Conservation (phyloP, 495 filamentous ascomycete species). For the Penicillium samsonianum region DNA sequence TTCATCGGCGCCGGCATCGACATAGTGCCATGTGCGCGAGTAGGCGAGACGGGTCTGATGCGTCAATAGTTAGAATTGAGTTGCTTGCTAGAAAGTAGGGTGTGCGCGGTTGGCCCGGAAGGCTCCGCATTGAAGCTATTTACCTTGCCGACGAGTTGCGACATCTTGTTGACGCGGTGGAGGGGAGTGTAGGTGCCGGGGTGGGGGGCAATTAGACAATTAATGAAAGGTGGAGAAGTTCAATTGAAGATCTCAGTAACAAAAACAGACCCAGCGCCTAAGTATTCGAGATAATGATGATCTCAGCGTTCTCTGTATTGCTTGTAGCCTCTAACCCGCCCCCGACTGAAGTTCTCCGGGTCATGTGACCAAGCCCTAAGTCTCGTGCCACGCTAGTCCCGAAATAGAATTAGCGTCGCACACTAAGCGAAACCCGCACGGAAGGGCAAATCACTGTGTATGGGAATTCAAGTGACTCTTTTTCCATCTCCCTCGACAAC, state of each 20-base stretch:
- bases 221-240: background rate
- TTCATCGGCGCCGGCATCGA: conserved; percentile 64
- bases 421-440: conserved; percentile 53
- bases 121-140: conserved; percentile 16
- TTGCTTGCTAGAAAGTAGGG: conserved; percentile 3
- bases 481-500: conserved; percentile 40
- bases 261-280: background rate
- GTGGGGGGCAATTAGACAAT: background rate
- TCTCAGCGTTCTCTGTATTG: conserved; percentile 22
- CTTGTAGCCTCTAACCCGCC: conserved; percentile 11
- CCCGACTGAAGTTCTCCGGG: conserved; percentile 8
- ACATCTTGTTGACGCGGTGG: conserved; percentile 37
- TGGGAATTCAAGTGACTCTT: conserved; percentile 34
- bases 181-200: background rate
- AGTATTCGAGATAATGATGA: conserved; percentile 18
- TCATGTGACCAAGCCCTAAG: conserved; percentile 39
- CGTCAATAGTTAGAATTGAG: conserved; percentile 9
- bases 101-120: conserved; percentile 7
- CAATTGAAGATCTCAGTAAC: conserved; percentile 4
- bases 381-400: conserved; percentile 15
- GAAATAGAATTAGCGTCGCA: conserved; percentile 26
- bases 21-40: conserved; percentile 88
- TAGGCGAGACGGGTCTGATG: conserved; percentile 91
- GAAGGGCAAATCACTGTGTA: conserved; percentile 38
- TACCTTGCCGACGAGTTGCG: conserved; percentile 52